A percentile compares a stretch with the other conserved stretches of the same genome.
Evolutionary conservation across 768 basidiomycete species (phyloP).

Genomic region (Amanita fuliginea): DNA sequence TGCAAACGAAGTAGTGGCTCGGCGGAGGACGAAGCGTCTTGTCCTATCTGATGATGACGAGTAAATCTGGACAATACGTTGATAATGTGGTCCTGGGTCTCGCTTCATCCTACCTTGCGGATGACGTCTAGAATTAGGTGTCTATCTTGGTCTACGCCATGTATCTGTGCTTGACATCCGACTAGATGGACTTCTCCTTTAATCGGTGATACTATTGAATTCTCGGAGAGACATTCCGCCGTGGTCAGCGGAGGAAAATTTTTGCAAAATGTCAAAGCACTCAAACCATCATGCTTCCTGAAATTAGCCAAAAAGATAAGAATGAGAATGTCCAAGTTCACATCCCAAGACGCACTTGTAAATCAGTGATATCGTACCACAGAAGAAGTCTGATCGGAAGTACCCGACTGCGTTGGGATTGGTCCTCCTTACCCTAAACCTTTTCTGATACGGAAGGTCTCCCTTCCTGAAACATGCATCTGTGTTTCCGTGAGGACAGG

Average conservation of each 20-base stretch:
- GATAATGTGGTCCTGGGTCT: neutral
- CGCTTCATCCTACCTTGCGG: neutral
- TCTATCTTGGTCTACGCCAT: neutral
- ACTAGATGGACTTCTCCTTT: neutral
- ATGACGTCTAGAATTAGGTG: neutral
- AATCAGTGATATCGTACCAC: neutral
- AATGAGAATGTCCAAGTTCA: neutral
- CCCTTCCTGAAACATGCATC: neutral
- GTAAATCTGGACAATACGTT: neutral
- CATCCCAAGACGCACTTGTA: neutral
- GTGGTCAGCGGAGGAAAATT: constrained; percentile 5
- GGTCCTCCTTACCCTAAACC: neutral
- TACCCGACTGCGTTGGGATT: neutral
- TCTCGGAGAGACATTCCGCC: neutral
- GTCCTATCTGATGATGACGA: constrained; percentile 13
- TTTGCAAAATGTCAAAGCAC: neutral
- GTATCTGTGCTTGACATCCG: neutral
- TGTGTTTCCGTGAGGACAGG: neutral
- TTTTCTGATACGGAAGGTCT: constrained; percentile 2
- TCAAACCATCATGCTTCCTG: neutral
- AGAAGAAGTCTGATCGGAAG: neutral
- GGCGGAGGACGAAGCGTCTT: constrained; percentile 7
- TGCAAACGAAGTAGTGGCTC: neutral
- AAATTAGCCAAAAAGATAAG: neutral
- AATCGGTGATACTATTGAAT: neutral